Percentiles rank a stretch among this genome's conserved stretches.
Conservation (phyloP, 371 early-diverging fungal genomes). For the Mortierella sp. region DNA sequence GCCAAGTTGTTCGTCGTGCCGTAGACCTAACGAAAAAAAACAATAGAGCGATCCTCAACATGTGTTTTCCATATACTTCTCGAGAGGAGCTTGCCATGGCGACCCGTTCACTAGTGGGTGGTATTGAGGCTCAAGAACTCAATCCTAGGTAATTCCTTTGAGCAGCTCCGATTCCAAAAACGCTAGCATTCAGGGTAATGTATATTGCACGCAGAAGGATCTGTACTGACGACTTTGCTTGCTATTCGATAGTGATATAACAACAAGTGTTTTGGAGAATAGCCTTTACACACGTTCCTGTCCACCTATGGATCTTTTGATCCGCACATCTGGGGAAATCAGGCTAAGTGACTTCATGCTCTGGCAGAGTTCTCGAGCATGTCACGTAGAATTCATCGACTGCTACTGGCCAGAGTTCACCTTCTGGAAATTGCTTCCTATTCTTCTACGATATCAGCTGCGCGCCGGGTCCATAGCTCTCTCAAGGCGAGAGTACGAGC, state of each 20-base stretch:
- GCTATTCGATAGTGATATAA: slow-evolving; percentile 67
- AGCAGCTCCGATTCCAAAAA: background rate
- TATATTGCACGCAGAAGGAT: background rate
- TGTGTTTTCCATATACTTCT: slow-evolving; percentile 98
- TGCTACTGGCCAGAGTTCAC: slow-evolving; percentile 97
- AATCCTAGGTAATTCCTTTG: slow-evolving; percentile 58
- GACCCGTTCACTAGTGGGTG: slow-evolving; percentile 63
- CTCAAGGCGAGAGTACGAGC: slow-evolving; percentile 13
- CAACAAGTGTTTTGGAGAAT: slow-evolving; percentile 70
- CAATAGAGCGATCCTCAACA: slow-evolving; percentile 84
- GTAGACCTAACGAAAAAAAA: slow-evolving; percentile 80
- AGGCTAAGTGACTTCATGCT: slow-evolving; percentile 98
- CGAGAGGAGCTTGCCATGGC: slow-evolving; percentile 89
- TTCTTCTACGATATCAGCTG: slow-evolving; percentile 86
- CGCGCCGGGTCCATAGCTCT: slow-evolving; percentile 28
- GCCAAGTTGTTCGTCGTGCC: slow-evolving; percentile 68
- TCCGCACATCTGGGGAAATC: slow-evolving; percentile 98
- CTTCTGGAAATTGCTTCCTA: slow-evolving; percentile 86
- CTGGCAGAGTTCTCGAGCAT: slow-evolving; percentile 87
- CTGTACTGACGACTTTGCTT: background rate
- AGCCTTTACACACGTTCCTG: slow-evolving; percentile 78
- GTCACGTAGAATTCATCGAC: slow-evolving; percentile 88
- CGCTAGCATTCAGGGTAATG: background rate
- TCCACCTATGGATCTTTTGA: slow-evolving; percentile 92
- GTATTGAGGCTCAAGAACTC: slow-evolving; percentile 69